Conservation (phyloP, 352 stramenopile genomes). For the Phytophthora chlamydospora region DNA sequence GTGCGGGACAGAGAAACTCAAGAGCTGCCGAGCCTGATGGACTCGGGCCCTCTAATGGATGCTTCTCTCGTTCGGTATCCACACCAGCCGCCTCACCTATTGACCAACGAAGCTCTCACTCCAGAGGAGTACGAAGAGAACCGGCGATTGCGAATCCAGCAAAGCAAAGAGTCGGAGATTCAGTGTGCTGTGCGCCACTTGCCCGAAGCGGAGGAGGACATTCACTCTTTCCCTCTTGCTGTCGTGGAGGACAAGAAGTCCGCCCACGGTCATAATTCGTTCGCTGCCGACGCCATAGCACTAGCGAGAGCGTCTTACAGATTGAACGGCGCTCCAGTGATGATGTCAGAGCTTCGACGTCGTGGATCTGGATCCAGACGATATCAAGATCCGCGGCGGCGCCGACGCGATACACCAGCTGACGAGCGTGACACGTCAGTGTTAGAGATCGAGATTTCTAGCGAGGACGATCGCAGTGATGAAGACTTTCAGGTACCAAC, state of each 20-base stretch:
- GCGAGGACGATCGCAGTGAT: conserved; percentile 85
- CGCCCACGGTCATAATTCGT: conserved; percentile 3
- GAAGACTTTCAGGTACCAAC: conserved; percentile 84
- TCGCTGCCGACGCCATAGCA: conserved; percentile 27
- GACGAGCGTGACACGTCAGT: conserved; percentile 87
- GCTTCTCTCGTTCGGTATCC: conserved; percentile 78
- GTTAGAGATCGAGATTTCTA: conserved; percentile 85
- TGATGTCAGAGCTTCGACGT: conserved; percentile 68
- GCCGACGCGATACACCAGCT: conserved; percentile 44
- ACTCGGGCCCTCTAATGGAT: conserved; percentile 75
- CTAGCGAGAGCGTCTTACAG: conserved; percentile 61
- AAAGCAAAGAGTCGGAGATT: conserved; percentile 72
- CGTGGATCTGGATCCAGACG: conserved; percentile 32
- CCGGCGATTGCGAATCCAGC: conserved; percentile 60
- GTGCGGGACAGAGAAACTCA: conserved; percentile 90
- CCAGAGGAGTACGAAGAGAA: conserved; percentile 67
- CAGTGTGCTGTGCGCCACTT: conserved; percentile 62
- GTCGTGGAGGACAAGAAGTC: conserved; percentile 34
- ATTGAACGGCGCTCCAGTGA: conserved; percentile 74
- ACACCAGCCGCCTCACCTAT: conserved; percentile 72
- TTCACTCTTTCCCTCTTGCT: conserved; percentile 57
- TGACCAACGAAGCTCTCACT: conserved; percentile 44
- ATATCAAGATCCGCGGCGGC: conserved; percentile 29
- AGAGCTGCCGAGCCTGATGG: conserved; percentile 86
- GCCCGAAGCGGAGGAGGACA: conserved; percentile 48